These are phyloP conservation scores for Fusarium sp. DNA, from an alignment of 2,329 filamentous ascomycete genomes.

Conservation along the genomic window DNA sequence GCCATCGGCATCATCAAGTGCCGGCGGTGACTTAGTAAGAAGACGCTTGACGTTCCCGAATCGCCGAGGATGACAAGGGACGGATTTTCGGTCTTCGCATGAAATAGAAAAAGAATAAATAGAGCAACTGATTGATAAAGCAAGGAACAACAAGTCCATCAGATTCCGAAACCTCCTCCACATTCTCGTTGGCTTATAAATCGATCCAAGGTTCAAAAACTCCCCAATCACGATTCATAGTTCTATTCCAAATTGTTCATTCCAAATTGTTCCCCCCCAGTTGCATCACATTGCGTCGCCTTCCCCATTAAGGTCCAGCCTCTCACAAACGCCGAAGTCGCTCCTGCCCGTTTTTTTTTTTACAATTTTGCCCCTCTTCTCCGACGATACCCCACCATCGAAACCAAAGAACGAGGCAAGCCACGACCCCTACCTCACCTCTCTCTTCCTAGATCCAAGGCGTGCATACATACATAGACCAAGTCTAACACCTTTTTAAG, in stretches of 20 bases:
- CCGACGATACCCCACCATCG: conserved; percentile 21
- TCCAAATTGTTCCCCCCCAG: conserved; percentile 23
- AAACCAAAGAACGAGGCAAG: background rate
- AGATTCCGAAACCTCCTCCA: conserved; percentile 18
- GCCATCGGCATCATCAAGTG: background rate
- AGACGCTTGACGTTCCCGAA: background rate
- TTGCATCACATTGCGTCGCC: conserved; percentile 1
- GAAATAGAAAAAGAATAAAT: background rate
- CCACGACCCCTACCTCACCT: background rate
- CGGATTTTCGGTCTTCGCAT: background rate
- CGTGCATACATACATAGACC: conserved; percentile 3
- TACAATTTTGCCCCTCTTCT: background rate
- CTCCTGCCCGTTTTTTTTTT: conserved; percentile 13
- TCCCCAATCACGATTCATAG: background rate
- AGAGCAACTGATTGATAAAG: conserved; percentile 30
- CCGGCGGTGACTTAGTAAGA: conserved; percentile 2
- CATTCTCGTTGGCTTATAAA: conserved; percentile 7
- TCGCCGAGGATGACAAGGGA: background rate
- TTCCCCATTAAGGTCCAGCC: background rate
- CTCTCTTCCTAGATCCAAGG: background rate
- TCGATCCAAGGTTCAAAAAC: conserved; percentile 17
- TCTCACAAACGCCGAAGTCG: conserved; percentile 27
- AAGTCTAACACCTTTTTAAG: conserved; percentile 11
- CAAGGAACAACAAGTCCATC: conserved; percentile 6
- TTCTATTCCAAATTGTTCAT: conserved; percentile 32